phyloP scores from a whole-genome alignment of 2,329 filamentous ascomycete species.

The Cladosporium sp. region DNA sequence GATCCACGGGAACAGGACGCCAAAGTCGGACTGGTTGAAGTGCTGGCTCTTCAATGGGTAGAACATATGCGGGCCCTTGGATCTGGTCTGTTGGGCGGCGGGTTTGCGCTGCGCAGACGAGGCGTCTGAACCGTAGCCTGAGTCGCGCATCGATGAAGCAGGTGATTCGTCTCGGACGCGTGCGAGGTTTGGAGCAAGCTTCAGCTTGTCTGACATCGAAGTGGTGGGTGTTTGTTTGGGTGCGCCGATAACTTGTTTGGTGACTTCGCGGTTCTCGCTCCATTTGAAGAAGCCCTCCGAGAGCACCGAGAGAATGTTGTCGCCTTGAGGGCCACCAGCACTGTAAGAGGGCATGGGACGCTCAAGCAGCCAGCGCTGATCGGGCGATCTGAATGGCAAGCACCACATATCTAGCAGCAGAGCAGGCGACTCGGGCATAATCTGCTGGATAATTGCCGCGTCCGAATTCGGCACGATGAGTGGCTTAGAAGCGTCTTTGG shows the following conservation, averaged over 20 bases:
- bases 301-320: constrained; percentile 67
- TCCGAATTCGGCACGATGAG: constrained; percentile 61
- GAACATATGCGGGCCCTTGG: constrained; percentile 64
- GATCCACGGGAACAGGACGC: constrained; percentile 73
- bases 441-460: constrained; percentile 62
- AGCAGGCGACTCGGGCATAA: constrained; percentile 66
- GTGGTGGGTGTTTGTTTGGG: constrained; percentile 12
- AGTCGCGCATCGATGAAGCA: constrained; percentile 28
- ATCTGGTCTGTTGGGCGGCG: background rate
- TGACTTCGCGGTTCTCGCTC: constrained; percentile 69
- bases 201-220: constrained; percentile 28
- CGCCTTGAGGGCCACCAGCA: constrained; percentile 51
- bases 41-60: constrained; percentile 75
- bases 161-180: constrained; percentile 33
- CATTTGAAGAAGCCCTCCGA: constrained; percentile 79
- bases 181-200: constrained; percentile 32
- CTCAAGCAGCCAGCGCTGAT: constrained; percentile 65
- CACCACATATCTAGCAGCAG: constrained; percentile 81
- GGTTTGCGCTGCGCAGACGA: constrained; percentile 24
- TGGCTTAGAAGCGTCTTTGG: constrained; percentile 50
- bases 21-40: constrained; percentile 81
- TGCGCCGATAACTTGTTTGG: constrained; percentile 60
- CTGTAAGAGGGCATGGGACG: constrained; percentile 71
- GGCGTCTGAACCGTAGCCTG: constrained; percentile 34
- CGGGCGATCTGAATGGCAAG: constrained; percentile 66